A percentile compares a stretch with the other conserved stretches of the same genome.
phyloP scores from a whole-genome alignment of 352 stramenopile genomes.

The Elongisporangium senticosum region DNA sequence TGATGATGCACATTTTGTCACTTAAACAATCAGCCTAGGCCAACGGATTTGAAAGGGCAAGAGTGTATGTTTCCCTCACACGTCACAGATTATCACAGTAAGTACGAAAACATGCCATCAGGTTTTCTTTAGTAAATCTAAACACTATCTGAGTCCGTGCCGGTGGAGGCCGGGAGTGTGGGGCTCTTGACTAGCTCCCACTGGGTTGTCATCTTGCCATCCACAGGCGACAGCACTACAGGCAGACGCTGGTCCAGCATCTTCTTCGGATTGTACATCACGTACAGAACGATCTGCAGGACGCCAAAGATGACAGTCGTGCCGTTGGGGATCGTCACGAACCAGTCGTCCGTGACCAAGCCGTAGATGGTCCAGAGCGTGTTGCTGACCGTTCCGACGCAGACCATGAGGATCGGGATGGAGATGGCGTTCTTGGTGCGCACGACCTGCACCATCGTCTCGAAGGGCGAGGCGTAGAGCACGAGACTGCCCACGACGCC shows the following conservation, averaged over 20 bases:
- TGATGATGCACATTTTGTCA: neutral
- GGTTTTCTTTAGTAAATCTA: neutral
- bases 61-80: too few species aligned
- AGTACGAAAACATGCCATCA: neutral
- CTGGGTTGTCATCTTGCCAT: neutral
- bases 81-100: neutral
- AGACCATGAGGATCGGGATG: conserved; percentile 27
- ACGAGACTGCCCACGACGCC: conserved; percentile 23
- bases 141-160: neutral
- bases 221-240: neutral
- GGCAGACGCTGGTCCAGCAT: neutral
- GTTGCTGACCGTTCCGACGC: conserved; percentile 22
- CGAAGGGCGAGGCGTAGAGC: conserved; percentile 22
- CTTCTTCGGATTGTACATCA: conserved; percentile 15
- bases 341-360: conserved; percentile 24
- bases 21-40: neutral
- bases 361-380: conserved; percentile 30
- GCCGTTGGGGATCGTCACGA: conserved; percentile 21
- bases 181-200: neutral
- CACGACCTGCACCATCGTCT: conserved; percentile 20
- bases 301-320: conserved; percentile 12
- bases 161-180: neutral
- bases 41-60: neutral
- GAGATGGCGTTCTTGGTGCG: conserved; percentile 21
- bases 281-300: conserved; percentile 16